phyloP scores from a whole-genome alignment of 2,329 filamentous ascomycete genomes.

The Trichoderma atroviride region DNA sequence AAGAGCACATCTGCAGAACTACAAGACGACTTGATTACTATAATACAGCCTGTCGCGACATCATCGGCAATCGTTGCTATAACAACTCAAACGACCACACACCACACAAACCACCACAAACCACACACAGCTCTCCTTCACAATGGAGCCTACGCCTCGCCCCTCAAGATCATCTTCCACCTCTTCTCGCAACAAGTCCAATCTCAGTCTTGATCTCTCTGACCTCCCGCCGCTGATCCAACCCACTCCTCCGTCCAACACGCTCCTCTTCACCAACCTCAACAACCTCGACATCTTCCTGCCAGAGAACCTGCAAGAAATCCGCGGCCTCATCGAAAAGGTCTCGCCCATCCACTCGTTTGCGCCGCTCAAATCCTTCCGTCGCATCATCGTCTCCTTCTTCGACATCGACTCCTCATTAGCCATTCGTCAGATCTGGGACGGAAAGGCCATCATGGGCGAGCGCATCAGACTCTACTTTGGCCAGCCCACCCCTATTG shows the following conservation, averaged over 20 bases:
- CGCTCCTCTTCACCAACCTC: slow-evolving; percentile 81
- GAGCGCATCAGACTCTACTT: slow-evolving; percentile 70
- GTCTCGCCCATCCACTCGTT: slow-evolving; percentile 77
- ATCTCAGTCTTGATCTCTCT: slow-evolving; percentile 73
- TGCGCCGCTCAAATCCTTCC: slow-evolving; percentile 79
- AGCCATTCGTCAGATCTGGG: slow-evolving; percentile 70
- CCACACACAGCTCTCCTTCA: slow-evolving; percentile 17
- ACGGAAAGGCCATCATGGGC: slow-evolving; percentile 74
- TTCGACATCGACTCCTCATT: slow-evolving; percentile 70
- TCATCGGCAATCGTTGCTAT: background rate
- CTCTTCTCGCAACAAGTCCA: slow-evolving; percentile 47
- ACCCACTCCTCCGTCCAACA: slow-evolving; percentile 79
- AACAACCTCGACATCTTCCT: slow-evolving; percentile 73
- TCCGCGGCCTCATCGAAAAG: slow-evolving; percentile 69
- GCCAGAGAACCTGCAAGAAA: slow-evolving; percentile 71
- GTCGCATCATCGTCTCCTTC: slow-evolving; percentile 80
- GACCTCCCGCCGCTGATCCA: slow-evolving; percentile 68
- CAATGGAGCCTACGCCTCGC: slow-evolving; percentile 43
- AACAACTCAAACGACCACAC: background rate
- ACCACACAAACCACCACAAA: background rate
- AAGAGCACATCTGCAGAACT: background rate
- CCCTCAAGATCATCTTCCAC: slow-evolving; percentile 50
- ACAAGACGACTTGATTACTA: background rate
- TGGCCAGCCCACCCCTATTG: slow-evolving; percentile 62
- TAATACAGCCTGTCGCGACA: background rate